Evolutionary conservation across 2,329 filamentous ascomycete species (phyloP).

Genomic region (Ophiostoma fasciatum): DNA sequence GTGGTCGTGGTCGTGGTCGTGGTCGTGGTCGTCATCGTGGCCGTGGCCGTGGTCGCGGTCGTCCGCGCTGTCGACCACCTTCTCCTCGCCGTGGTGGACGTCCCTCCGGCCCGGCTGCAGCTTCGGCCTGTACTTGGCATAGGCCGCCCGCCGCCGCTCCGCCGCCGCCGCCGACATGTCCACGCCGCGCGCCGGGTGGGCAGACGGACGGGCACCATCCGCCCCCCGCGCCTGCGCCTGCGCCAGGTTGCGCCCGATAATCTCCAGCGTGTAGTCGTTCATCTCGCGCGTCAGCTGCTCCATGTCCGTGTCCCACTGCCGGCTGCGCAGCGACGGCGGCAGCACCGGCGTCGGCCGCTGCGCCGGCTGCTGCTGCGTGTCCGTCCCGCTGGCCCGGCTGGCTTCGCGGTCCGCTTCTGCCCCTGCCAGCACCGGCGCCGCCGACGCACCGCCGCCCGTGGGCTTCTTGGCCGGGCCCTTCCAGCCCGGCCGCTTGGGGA

Average conservation of each 20-base stretch:
- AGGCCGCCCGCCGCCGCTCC: slow-evolving; percentile 5
- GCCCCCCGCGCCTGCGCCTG: slow-evolving; percentile 12
- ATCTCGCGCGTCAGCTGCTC: slow-evolving; percentile 37
- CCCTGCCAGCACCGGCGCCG: not conserved
- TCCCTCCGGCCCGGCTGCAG: slow-evolving; percentile 2
- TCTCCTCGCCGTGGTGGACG: slow-evolving; percentile 13
- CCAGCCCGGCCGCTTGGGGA: too few species aligned
- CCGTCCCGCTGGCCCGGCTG: too few species aligned
- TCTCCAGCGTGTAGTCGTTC: slow-evolving; percentile 42
- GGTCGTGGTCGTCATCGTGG: slow-evolving; percentile 16
- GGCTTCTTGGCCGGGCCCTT: slow-evolving; percentile 1
- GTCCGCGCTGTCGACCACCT: not conserved
- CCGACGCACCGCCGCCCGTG: slow-evolving; percentile 1
- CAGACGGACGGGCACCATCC: too few species aligned
- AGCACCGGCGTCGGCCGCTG: slow-evolving; percentile 15
- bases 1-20: slow-evolving; percentile 20
- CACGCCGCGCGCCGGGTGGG: too few species aligned
- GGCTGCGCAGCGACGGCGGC: slow-evolving; percentile 17
- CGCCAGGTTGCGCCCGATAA: slow-evolving; percentile 39
- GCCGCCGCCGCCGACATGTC: not conserved
- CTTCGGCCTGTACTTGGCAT: slow-evolving; percentile 11
- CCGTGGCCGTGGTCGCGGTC: slow-evolving; percentile 27
- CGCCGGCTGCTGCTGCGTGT: slow-evolving; percentile 1
- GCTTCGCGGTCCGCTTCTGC: not conserved
- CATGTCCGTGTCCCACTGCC: slow-evolving; percentile 26